Evolutionary conservation across 768 basidiomycete genomes (phyloP).

Genomic region (Lentinus tigrinus): DNA sequence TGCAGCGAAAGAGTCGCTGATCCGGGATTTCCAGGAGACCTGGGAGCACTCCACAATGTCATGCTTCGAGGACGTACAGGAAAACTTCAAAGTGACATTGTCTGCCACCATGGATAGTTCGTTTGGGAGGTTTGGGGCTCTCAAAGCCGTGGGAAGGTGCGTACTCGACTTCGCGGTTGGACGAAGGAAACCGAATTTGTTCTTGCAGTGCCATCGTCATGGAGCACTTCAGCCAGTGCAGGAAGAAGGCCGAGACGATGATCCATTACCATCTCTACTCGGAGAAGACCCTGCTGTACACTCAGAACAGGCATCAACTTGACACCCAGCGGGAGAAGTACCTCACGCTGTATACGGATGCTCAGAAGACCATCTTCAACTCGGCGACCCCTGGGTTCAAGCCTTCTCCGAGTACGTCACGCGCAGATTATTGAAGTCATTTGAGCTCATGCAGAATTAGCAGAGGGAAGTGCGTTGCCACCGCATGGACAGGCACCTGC

Average conservation of each 20-base stretch:
- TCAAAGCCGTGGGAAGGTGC: conserved; percentile 36
- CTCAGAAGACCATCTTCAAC: neutral
- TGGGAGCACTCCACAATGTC: conserved; percentile 37
- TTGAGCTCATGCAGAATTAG: too few species aligned
- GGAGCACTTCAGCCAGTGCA: conserved; percentile 2
- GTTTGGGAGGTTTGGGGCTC: conserved; percentile 40
- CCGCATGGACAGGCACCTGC: too few species aligned
- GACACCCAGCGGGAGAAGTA: conserved; percentile 31
- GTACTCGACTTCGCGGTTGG: neutral
- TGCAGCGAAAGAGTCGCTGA: conserved; percentile 39
- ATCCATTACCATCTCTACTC: conserved; percentile 1
- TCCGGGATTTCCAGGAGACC: conserved; percentile 33
- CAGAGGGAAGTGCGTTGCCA: too few species aligned
- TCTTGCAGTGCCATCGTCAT: conserved; percentile 1
- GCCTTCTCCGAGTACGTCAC: neutral
- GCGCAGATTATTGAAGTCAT: neutral
- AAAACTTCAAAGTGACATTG: conserved; percentile 31
- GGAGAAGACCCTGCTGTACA: conserved; percentile 30
- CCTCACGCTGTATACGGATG: conserved; percentile 29
- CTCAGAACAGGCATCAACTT: conserved; percentile 42
- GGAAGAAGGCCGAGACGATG: neutral
- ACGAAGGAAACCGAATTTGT: neutral
- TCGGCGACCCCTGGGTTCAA: neutral
- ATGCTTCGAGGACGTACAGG: conserved; percentile 36
- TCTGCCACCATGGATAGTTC: conserved; percentile 27